A percentile compares a stretch with the other conserved stretches of the same genome.
Conservation (phyloP, 2,329 filamentous ascomycete species). For the Coleophoma crateriformis region DNA sequence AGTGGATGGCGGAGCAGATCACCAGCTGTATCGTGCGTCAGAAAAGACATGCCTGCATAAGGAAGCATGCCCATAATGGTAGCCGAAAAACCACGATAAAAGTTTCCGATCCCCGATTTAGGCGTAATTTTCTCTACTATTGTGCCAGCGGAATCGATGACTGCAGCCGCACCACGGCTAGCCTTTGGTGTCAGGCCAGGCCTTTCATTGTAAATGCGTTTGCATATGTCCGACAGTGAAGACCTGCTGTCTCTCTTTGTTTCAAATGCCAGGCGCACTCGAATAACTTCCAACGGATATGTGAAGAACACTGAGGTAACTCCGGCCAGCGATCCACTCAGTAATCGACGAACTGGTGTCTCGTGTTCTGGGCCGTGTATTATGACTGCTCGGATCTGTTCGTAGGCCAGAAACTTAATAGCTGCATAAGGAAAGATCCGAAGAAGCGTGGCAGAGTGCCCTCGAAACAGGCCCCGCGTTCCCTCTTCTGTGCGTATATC, state of each 20-base stretch:
- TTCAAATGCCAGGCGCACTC: conserved; percentile 91
- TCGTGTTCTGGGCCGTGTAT: conserved; percentile 71
- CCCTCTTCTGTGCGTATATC: conserved; percentile 80
- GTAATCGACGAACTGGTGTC: conserved; percentile 69
- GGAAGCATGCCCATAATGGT: conserved; percentile 93
- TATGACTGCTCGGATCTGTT: conserved; percentile 79
- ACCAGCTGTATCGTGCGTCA: conserved; percentile 86
- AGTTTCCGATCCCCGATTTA: conserved; percentile 72
- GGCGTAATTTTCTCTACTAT: conserved; percentile 50
- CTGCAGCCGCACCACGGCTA: conserved; percentile 27
- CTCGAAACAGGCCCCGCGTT: conserved; percentile 73
- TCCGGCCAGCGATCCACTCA: conserved; percentile 71
- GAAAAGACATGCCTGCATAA: conserved; percentile 91
- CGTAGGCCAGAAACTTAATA: conserved; percentile 97
- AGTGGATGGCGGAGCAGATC: conserved; percentile 70
- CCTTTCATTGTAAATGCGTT: conserved; percentile 76
- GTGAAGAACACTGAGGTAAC: conserved; percentile 93
- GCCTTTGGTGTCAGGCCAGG: conserved; percentile 37
- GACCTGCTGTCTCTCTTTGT: conserved; percentile 70
- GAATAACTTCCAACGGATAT: conserved; percentile 88
- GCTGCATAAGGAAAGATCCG: conserved; percentile 96
- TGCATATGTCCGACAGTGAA: conserved; percentile 70
- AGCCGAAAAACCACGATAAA: conserved; percentile 89
- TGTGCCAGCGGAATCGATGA: conserved; percentile 32
- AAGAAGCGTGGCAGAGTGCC: conserved; percentile 88